Conservation (phyloP, 441 rosid genomes). For the Jatropha podagrica region DNA sequence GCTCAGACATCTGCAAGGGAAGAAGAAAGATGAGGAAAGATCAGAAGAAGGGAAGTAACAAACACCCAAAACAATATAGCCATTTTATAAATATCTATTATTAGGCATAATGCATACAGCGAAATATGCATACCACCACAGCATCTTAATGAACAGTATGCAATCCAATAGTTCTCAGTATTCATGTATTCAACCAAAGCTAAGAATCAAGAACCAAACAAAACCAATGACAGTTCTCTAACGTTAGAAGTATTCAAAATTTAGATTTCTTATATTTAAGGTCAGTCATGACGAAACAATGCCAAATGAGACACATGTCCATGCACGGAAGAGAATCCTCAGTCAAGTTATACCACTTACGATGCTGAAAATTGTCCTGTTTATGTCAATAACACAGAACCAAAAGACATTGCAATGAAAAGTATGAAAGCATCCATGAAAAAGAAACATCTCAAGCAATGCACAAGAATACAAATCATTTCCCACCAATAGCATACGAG, state of each 20-base stretch:
- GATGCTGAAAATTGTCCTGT: background rate
- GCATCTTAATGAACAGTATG: background rate
- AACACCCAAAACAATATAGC: too few relatives aligned
- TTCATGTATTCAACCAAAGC: background rate
- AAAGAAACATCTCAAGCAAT: background rate
- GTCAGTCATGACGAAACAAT: background rate
- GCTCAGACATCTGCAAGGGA: constrained; percentile 84
- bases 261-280: background rate
- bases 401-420: background rate
- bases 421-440: background rate
- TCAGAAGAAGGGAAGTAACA: constrained; percentile 11
- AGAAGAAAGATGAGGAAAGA: constrained; percentile 7
- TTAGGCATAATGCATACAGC: too few relatives aligned
- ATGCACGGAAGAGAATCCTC: background rate
- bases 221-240: background rate
- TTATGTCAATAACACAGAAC: background rate
- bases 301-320: background rate
- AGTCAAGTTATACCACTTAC: background rate
- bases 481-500: background rate
- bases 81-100: background rate
- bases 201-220: background rate
- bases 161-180: background rate
- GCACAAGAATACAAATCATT: constrained; percentile 5
- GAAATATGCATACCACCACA: background rate
- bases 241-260: background rate